These are phyloP conservation scores for Ceratocystis lukuohia DNA, from an alignment of 2,329 filamentous ascomycete species.

Conservation along the genomic window DNA sequence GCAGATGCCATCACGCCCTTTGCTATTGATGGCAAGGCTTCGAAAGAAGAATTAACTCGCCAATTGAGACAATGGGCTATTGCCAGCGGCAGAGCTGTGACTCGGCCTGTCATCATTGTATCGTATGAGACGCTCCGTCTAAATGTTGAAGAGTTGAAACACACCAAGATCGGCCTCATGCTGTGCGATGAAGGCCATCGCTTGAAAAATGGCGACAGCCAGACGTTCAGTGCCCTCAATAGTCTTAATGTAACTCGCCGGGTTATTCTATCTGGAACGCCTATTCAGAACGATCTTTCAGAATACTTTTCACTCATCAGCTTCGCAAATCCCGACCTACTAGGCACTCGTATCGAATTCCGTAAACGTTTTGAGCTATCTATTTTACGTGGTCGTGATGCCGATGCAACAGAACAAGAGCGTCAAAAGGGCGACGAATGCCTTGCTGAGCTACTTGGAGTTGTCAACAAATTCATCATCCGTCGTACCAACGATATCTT, in stretches of 20 bases:
- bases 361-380: constrained; percentile 88
- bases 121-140: constrained; percentile 92
- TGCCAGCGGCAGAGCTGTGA: constrained; percentile 74
- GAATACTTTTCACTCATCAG: constrained; percentile 95
- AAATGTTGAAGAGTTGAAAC: constrained; percentile 78
- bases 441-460: constrained; percentile 60
- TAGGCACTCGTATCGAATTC: constrained; percentile 82
- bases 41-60: constrained; percentile 80
- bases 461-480: constrained; percentile 98
- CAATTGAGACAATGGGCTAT: constrained; percentile 94
- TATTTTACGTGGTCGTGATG: constrained; percentile 82
- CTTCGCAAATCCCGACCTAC: constrained; percentile 86
- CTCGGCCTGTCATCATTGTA: constrained; percentile 87
- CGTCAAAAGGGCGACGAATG: constrained; percentile 72
- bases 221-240: constrained; percentile 86
- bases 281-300: constrained; percentile 95
- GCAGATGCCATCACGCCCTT: constrained; percentile 84
- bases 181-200: constrained; percentile 95
- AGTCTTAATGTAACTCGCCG: constrained; percentile 78
- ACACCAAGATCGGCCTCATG: constrained; percentile 81
- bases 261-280: constrained; percentile 91
- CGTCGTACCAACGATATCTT: constrained; percentile 94
- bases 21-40: constrained; percentile 89
- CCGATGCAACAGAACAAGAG: constrained; percentile 72
- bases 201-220: constrained; percentile 89